Evolutionary conservation across 2,329 filamentous ascomycete genomes (phyloP), one percentile per base, ranked within the genome.

Genomic region (Fusarium sp.): DNA sequence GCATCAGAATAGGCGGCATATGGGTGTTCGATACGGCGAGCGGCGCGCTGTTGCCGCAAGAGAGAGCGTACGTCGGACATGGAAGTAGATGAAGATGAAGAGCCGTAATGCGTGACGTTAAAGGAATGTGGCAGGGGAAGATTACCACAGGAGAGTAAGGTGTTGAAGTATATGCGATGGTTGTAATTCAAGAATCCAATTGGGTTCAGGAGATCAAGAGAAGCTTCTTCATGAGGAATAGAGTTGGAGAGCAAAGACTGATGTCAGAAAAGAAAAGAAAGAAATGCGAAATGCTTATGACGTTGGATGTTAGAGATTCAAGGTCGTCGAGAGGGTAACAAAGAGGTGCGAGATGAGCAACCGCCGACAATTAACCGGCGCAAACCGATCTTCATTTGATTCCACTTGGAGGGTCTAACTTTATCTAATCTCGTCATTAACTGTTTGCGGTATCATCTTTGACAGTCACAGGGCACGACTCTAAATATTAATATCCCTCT

Each of bases 41-140:
- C 88, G 62, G 90, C 90, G 73, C 93, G 90, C 81, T 95, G 92
- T 77, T 91, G 92, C 75, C 93, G 92, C 64, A 97, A 87, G 53
- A 97, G 88, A 39, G 93, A 89, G 76, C 94, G 92, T 31, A 94
- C 91, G 81, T 97, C 93, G 74, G 93, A 87, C 93, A 96, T 95
- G 71, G 49, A 67, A 46, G 41, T 36, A 46, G 41, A 38, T 59
- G 27, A 49, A 29, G n/a, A 55, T 56, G 17, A 29, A 17, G 14
- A 56, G n/a, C 22, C 7, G 62, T 45, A 22, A 15, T 65, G 65
- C 53, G 39, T 44, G 45, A 31, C 42, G 45, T 27, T 31, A 25
- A 66, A 53, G 36, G 47, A 36, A 35, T 31, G 39, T 54, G 44
- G 52, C 27, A 64, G 54, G 50, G 46, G 44, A 44, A 27, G 41